Percentiles rank a stretch among this genome's conserved stretches.
These are phyloP conservation scores for Yamadazyma kitorensis DNA, from an alignment of 805 yeast species.

Conservation along the genomic window DNA sequence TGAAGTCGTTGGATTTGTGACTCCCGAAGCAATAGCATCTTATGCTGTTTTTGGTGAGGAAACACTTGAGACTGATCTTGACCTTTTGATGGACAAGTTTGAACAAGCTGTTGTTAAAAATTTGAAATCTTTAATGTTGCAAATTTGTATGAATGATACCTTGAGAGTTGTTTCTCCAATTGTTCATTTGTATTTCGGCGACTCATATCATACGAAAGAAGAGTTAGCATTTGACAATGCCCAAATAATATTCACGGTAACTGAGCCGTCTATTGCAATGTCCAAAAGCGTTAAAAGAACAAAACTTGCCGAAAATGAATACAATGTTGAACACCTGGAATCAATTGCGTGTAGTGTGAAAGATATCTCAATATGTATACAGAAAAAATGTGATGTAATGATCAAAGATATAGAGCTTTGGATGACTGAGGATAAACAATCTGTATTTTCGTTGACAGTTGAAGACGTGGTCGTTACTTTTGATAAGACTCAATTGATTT, in stretches of 20 bases:
- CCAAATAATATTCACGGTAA: conserved; percentile 19
- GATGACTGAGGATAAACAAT: conserved; percentile 22
- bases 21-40: conserved; percentile 43
- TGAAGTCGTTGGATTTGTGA: conserved; percentile 42
- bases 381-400: conserved; percentile 14
- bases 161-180: conserved; percentile 48
- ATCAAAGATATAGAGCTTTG: conserved; percentile 37
- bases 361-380: conserved; percentile 19
- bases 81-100: conserved; percentile 57
- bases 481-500: conserved; percentile 17
- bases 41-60: conserved; percentile 35
- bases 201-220: conserved; percentile 17
- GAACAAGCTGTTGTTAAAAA: conserved; percentile 57
- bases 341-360: conserved; percentile 32
- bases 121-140: conserved; percentile 32
- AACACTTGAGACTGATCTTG: conserved; percentile 37
- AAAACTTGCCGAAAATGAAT: conserved; percentile 3
- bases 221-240: background rate
- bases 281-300: conserved; percentile 16
- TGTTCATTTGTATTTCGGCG: conserved; percentile 38
- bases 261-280: conserved; percentile 35
- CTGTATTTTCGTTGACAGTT: conserved; percentile 18
- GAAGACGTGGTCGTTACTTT: conserved; percentile 20
- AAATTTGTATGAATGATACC: conserved; percentile 36
- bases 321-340: conserved; percentile 5